Percentiles rank a stretch among this genome's conserved stretches.
These are phyloP conservation scores for Solanum hybrid DNA, from an alignment of 305 asterid species.

Conservation along the genomic window DNA sequence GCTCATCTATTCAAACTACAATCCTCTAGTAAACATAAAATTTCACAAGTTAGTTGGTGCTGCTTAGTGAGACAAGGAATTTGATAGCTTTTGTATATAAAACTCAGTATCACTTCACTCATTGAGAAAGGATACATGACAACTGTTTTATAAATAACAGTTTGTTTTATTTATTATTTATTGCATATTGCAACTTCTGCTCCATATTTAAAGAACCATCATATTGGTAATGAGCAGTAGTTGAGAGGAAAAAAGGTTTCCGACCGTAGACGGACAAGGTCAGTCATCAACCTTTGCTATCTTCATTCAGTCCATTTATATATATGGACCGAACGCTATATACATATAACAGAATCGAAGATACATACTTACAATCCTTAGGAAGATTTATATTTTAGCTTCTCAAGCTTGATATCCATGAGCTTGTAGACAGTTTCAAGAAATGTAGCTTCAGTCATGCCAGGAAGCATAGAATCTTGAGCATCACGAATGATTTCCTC, in stretches of 20 bases:
- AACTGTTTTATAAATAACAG: background rate
- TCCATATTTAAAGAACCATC: background rate
- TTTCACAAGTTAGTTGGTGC: background rate
- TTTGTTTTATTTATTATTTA: conserved; percentile 11
- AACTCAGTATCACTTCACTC: background rate
- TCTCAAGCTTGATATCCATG: conserved; percentile 42
- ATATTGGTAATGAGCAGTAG: conserved; percentile 15
- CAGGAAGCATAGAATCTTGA: conserved; percentile 32
- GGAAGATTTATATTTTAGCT: conserved; percentile 12
- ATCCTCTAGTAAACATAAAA: background rate
- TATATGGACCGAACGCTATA: conserved; percentile 5
- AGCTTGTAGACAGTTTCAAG: conserved; percentile 37
- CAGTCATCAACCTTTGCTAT: conserved; percentile 8
- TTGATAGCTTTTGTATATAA: background rate
- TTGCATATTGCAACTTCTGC: conserved; percentile 21
- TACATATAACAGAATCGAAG: background rate
- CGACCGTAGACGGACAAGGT: conserved; percentile 4
- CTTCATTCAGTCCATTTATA: conserved; percentile 15
- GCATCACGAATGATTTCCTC: conserved; percentile 49
- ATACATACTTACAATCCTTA: conserved; percentile 8
- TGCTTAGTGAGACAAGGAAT: background rate
- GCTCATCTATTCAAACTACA: background rate
- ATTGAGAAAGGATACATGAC: background rate
- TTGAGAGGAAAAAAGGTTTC: conserved; percentile 1
- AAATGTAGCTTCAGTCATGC: conserved; percentile 41